Percentiles rank a stretch among this genome's conserved stretches.
Evolutionary conservation across 2,329 filamentous ascomycete species (phyloP).

Genomic region (Didymellaceae sp.): DNA sequence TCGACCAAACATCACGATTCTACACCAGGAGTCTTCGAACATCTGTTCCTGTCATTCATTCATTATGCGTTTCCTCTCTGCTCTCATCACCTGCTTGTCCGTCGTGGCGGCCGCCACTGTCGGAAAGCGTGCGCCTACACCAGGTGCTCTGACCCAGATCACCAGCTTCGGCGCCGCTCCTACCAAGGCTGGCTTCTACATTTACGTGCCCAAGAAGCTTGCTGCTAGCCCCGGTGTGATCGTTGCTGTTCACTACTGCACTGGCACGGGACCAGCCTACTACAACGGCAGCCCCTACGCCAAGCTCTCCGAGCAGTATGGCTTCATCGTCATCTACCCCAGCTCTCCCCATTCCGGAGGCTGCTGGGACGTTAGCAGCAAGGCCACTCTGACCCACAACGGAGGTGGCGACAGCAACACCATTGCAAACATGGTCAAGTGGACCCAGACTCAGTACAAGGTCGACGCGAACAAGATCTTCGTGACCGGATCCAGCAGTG

Average conservation of each 20-base stretch:
- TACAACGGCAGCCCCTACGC: conserved; percentile 62
- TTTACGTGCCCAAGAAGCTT: conserved; percentile 57
- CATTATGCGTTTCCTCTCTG: conserved; percentile 32
- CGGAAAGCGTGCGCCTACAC: conserved; percentile 34
- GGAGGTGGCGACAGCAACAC: conserved; percentile 64
- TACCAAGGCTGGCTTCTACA: conserved; percentile 59
- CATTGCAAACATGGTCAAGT: conserved; percentile 67
- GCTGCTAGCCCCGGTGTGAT: conserved; percentile 58
- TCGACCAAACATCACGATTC: not conserved
- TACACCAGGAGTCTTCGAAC: not conserved
- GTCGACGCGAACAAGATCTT: conserved; percentile 61
- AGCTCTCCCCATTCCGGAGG: conserved; percentile 58
- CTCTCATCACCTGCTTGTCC: conserved; percentile 29
- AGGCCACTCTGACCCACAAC: conserved; percentile 61
- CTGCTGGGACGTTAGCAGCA: conserved; percentile 67
- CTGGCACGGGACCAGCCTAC: conserved; percentile 58
- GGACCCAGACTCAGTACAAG: conserved; percentile 59
- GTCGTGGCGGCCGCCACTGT: conserved; percentile 31
- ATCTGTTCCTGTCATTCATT: not conserved
- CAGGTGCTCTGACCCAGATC: conserved; percentile 47
- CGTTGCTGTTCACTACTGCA: conserved; percentile 65
- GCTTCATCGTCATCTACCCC: conserved; percentile 68
- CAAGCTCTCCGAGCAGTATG: conserved; percentile 60
- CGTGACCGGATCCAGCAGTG: conserved; percentile 61
- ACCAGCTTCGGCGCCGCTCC: conserved; percentile 55